Percentiles rank a stretch among this genome's conserved stretches.
Evolutionary conservation across 768 basidiomycete species (phyloP).

Genomic region (Amanita brunnescens): DNA sequence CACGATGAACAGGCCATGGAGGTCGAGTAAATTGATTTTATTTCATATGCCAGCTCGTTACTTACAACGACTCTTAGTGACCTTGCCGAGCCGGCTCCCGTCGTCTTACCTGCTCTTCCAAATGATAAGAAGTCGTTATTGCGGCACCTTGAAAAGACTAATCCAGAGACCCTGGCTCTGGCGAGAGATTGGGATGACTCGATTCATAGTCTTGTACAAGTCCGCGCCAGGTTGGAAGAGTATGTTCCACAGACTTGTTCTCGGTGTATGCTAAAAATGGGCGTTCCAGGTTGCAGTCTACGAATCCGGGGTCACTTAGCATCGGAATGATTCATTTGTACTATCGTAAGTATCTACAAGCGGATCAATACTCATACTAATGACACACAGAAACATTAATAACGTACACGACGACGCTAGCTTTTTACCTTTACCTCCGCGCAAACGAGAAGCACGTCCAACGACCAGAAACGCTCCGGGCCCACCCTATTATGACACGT

Average conservation of each 20-base stretch:
- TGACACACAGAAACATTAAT: slow-evolving; percentile 57
- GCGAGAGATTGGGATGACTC: slow-evolving; percentile 82
- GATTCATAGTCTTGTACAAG: slow-evolving; percentile 39
- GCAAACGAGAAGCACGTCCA: slow-evolving; percentile 55
- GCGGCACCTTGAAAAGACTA: slow-evolving; percentile 64
- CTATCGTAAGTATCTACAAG: slow-evolving; percentile 58
- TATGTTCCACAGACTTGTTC: slow-evolving; percentile 21
- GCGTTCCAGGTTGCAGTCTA: slow-evolving; percentile 35
- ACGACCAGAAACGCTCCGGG: slow-evolving; percentile 52
- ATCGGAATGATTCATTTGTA: slow-evolving; percentile 76
- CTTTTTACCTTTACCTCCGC: slow-evolving; percentile 89
- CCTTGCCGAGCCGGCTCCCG: slow-evolving; percentile 27
- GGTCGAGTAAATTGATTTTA: slow-evolving; percentile 22
- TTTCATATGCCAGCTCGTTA: background rate
- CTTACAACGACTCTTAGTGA: slow-evolving; percentile 21
- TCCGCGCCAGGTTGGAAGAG: slow-evolving; percentile 47
- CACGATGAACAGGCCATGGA: slow-evolving; percentile 27
- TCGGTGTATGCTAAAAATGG: background rate
- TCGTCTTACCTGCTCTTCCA: slow-evolving; percentile 28
- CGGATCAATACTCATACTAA: background rate
- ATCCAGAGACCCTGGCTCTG: slow-evolving; percentile 71
- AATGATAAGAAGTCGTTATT: slow-evolving; percentile 53
- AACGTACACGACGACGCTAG: slow-evolving; percentile 83
- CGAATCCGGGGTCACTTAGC: slow-evolving; percentile 42
- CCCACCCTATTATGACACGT: slow-evolving; percentile 66